Evolutionary conservation across 73 alveolate genomes (phyloP).

Genomic region (Loxodes magnus): DNA sequence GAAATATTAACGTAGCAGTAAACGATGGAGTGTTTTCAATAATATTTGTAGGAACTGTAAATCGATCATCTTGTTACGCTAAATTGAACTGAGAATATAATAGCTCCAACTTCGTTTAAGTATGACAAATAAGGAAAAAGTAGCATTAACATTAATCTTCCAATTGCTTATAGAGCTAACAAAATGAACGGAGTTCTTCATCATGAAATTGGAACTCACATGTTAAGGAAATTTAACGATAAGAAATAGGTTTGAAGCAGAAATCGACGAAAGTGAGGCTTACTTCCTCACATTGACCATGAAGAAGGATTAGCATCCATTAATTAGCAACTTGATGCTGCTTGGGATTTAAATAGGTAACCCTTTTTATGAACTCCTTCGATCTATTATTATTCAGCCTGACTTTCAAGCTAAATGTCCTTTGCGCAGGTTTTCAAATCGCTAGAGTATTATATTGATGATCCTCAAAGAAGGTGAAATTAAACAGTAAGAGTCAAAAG

Average conservation of each 20-base stretch:
- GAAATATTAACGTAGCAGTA: conserved; percentile 35
- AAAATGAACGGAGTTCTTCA: conserved; percentile 58
- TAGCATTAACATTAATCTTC: conserved; percentile 51
- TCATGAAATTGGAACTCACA: conserved; percentile 84
- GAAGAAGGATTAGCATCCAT: conserved; percentile 81
- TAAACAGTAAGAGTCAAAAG: conserved; percentile 68
- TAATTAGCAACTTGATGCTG: conserved; percentile 29
- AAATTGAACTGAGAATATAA: conserved; percentile 34
- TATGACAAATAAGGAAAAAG: conserved; percentile 38
- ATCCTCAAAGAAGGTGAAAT: conserved; percentile 54
- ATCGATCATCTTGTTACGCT: conserved; percentile 26
- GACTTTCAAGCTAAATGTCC: conserved; percentile 34
- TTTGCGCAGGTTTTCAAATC: conserved; percentile 55
- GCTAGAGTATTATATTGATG: conserved; percentile 47
- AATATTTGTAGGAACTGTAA: conserved; percentile 39
- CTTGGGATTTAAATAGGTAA: conserved; percentile 11
- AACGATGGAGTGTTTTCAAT: conserved; percentile 32
- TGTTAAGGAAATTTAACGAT: conserved; percentile 59
- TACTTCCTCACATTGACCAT: conserved; percentile 38
- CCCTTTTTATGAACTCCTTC: conserved; percentile 65
- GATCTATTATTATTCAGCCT: conserved; percentile 58
- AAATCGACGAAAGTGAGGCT: conserved; percentile 52
- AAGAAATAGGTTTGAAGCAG: conserved; percentile 47
- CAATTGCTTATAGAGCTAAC: conserved; percentile 58
- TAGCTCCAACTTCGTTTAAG: conserved; percentile 58